These are phyloP conservation scores for Kwoniella mangroviensis DNA, from an alignment of 768 basidiomycete genomes.

Conservation along the genomic window DNA sequence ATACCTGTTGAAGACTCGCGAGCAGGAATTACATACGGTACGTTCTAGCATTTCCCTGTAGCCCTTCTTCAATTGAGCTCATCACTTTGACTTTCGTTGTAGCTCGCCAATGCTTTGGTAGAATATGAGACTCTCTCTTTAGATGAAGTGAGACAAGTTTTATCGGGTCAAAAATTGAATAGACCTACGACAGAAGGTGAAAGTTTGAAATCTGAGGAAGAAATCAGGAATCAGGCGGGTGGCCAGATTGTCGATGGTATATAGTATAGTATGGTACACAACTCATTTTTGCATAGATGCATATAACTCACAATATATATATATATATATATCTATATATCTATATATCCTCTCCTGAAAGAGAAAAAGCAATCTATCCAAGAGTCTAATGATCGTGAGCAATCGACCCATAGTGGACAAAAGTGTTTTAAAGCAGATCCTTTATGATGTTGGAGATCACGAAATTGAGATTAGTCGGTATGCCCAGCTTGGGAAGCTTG, in stretches of 20 bases:
- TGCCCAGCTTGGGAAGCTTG: not conserved
- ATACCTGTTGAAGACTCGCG: constrained; percentile 67
- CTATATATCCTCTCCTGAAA: too few relatives aligned
- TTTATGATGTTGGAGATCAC: too few relatives aligned
- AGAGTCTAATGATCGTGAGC: not conserved
- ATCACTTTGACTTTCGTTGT: not conserved
- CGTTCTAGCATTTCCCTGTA: constrained; percentile 10
- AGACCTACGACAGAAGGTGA: constrained; percentile 36
- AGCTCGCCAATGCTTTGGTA: constrained; percentile 89
- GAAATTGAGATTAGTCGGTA: too few relatives aligned
- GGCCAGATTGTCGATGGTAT: constrained; percentile 49
- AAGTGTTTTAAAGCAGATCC: not conserved
- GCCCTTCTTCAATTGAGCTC: not conserved
- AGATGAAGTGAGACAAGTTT: constrained; percentile 82
- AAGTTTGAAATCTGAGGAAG: constrained; percentile 34
- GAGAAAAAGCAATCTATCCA: not conserved
- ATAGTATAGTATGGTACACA: constrained; percentile 21
- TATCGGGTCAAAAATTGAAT: constrained; percentile 71
- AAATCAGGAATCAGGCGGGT: constrained; percentile 21
- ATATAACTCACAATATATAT: too few relatives aligned
- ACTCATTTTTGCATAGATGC: constrained; percentile 1
- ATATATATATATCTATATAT: too few relatives aligned
- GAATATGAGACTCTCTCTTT: constrained; percentile 91
- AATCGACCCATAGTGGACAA: not conserved
- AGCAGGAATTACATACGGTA: constrained; percentile 73